phyloP scores from a whole-genome alignment of 768 basidiomycete species.

The Calocybe gangraenosa region DNA sequence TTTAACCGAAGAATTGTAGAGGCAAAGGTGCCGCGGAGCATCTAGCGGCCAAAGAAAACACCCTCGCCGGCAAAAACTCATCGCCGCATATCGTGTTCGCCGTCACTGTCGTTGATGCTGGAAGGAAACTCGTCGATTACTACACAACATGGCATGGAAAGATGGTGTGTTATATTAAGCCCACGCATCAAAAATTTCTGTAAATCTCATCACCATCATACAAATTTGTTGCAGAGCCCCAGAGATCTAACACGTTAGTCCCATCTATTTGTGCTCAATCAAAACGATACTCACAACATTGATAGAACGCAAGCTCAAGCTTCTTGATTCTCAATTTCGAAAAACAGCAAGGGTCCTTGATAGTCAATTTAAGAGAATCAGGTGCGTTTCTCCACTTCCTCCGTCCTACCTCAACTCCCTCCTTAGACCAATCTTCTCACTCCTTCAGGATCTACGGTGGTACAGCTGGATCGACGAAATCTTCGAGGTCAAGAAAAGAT shows the following conservation, averaged over 20 bases:
- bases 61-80: constrained; percentile 8
- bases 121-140: constrained; percentile 42
- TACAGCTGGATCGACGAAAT: constrained; percentile 2
- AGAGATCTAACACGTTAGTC: constrained; percentile 7
- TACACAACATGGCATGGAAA: constrained; percentile 48
- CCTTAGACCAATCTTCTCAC: background rate
- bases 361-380: constrained; percentile 34
- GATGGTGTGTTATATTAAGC: constrained; percentile 24
- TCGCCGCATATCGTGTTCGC: constrained; percentile 41
- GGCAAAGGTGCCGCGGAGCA: constrained; percentile 12
- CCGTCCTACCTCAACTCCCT: background rate
- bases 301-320: constrained; percentile 24
- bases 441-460: constrained; percentile 12
- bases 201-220: background rate
- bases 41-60: constrained; percentile 14
- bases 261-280: constrained; percentile 2
- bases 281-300: background rate
- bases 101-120: constrained; percentile 33
- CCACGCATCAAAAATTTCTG: background rate
- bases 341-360: constrained; percentile 37
- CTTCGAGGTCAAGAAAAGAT: constrained; percentile 2
- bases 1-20: too few relatives aligned
- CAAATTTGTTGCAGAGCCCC: constrained; percentile 8
- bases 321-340: constrained; percentile 40
- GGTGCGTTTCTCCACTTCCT: constrained; percentile 23